Conservation (phyloP, 768 basidiomycete species). For the Dioszegia crocea region DNA sequence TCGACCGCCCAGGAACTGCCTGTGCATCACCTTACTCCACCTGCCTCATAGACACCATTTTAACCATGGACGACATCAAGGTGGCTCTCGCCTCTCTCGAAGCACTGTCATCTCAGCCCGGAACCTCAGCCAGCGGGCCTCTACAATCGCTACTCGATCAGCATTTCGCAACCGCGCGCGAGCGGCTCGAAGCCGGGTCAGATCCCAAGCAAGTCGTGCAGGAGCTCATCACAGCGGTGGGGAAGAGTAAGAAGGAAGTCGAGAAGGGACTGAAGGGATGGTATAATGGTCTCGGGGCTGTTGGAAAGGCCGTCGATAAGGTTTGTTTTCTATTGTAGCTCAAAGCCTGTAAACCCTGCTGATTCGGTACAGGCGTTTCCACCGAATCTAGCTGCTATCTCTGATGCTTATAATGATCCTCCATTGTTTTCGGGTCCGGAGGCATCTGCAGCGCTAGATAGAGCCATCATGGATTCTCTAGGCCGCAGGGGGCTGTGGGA, state of each 20-base stretch:
- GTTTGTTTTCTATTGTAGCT: slow-evolving; percentile 51
- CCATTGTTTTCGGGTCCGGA: slow-evolving; percentile 38
- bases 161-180: slow-evolving; percentile 26
- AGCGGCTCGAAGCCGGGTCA: slow-evolving; percentile 27
- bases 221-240: slow-evolving; percentile 54
- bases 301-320: slow-evolving; percentile 89
- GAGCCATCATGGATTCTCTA: slow-evolving; percentile 38
- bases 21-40: neutral
- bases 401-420: slow-evolving; percentile 37
- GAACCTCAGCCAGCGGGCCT: slow-evolving; percentile 34
- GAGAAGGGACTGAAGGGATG: slow-evolving; percentile 87
- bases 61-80: slow-evolving; percentile 27
- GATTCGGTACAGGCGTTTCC: slow-evolving; percentile 28
- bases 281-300: slow-evolving; percentile 67
- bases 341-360: no score
- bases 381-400: slow-evolving; percentile 34
- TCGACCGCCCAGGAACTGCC: neutral
- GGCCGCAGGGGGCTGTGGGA: slow-evolving; percentile 43
- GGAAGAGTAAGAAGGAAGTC: slow-evolving; percentile 72
- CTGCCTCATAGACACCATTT: no score
- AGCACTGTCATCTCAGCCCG: slow-evolving; percentile 27
- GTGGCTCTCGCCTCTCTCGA: slow-evolving; percentile 38
- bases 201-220: slow-evolving; percentile 29
- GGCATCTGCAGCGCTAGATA: slow-evolving; percentile 32
- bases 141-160: slow-evolving; percentile 34